Evolutionary conservation across 805 yeast genomes (phyloP).

Genomic region (Pichia californica): DNA sequence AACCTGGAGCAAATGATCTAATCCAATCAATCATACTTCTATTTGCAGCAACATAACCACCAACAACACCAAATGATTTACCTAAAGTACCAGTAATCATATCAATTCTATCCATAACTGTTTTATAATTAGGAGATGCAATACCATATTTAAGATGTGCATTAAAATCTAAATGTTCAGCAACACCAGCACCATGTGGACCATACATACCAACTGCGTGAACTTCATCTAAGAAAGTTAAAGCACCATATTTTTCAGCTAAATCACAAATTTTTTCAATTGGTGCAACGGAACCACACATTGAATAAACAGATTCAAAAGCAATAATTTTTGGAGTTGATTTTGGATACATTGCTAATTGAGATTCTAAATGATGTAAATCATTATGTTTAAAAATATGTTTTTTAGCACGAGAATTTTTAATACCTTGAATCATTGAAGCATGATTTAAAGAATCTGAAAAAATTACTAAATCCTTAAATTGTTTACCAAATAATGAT

Average conservation of each 20-base stretch:
- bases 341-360: constrained; percentile 73
- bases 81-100: constrained; percentile 97
- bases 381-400: constrained; percentile 91
- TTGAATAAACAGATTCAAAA: constrained; percentile 93
- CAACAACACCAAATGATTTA: constrained; percentile 94
- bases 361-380: constrained; percentile 71
- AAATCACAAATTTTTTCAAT: constrained; percentile 87
- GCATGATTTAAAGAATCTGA: constrained; percentile 95
- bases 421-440: constrained; percentile 94
- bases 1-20: constrained; percentile 94
- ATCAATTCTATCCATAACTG: constrained; percentile 85
- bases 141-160: constrained; percentile 67
- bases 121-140: constrained; percentile 42
- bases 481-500: constrained; percentile 82
- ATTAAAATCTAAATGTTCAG: constrained; percentile 90
- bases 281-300: constrained; percentile 97
- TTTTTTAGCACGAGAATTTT: constrained; percentile 81
- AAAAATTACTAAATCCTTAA: constrained; percentile 84
- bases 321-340: constrained; percentile 93
- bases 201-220: constrained; percentile 99
- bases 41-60: constrained; percentile 94
- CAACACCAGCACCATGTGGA: constrained; percentile 99
- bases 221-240: constrained; percentile 95
- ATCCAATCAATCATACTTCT: constrained; percentile 85
- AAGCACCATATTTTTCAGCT: constrained; percentile 96